Conservation (phyloP, 2,329 filamentous ascomycete genomes). For the Epichloe hybrida region DNA sequence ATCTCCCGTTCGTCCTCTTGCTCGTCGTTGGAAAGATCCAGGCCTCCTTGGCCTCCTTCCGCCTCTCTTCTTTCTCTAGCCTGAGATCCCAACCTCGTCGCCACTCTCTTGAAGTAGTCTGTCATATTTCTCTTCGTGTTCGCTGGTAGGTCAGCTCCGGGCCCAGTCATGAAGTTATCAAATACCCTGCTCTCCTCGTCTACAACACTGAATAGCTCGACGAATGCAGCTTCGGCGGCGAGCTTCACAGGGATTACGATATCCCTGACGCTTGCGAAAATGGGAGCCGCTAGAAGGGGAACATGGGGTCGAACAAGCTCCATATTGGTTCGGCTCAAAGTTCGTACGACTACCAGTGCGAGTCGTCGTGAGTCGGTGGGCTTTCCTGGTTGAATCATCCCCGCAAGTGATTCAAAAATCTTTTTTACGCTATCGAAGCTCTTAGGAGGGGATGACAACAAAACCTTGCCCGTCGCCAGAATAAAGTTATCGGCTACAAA, state of each 20-base stretch:
- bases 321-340: conserved; percentile 64
- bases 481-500: conserved; percentile 81
- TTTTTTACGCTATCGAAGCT: conserved; percentile 65
- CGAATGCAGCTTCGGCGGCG: conserved; percentile 85
- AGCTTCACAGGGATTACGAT: conserved; percentile 90
- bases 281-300: conserved; percentile 60
- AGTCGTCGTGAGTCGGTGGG: conserved; percentile 75
- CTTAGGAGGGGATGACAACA: conserved; percentile 56
- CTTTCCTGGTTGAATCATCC: conserved; percentile 62
- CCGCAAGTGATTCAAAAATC: conserved; percentile 62
- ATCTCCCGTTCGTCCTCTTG: conserved; percentile 89
- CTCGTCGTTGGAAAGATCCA: conserved; percentile 83
- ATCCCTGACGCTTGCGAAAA: conserved; percentile 86
- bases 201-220: conserved; percentile 79
- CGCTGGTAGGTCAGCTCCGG: conserved; percentile 51
- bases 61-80: conserved; percentile 82
- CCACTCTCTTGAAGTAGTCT: conserved; percentile 95
- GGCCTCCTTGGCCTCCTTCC: conserved; percentile 73
- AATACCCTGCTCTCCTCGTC: conserved; percentile 78
- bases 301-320: conserved; percentile 75
- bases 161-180: conserved; percentile 72
- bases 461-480: conserved; percentile 79
- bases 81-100: conserved; percentile 72
- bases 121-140: conserved; percentile 79
- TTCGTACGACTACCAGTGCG: conserved; percentile 76